Evolutionary conservation across 1,139 yeast genomes (phyloP), one percentile per base, ranked within the genome.

Genomic region (Hyphopichia wangnamkhiaoensis): DNA sequence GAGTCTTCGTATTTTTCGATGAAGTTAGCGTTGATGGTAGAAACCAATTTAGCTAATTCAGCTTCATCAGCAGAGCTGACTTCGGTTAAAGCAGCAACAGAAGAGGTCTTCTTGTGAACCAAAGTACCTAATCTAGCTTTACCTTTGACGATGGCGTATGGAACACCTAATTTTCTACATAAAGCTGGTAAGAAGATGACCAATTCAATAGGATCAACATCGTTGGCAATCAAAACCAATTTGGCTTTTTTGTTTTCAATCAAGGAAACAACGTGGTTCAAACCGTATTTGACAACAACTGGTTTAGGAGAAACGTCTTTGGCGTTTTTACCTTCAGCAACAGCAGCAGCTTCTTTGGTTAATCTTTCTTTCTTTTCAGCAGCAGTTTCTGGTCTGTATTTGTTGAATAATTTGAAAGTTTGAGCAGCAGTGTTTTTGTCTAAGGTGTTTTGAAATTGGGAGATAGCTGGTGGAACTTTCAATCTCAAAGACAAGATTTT

Each of bases 391-490:
- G 96, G 96, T 76, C 94, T 83, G 88, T 88, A 88, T 79, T 87
- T 88, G 93, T 86, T 85, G 78, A 88, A 80, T 64, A 88, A 82
- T 79, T 88, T 87, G 82, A 88, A 84, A 56, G 91, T 80, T 76
- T 85, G 91, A 59, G 95, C 79, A 63, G 96, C 95, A 59, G 95
- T 82, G 87, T 88, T 88, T 85, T 88, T 87, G 84, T 88, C 96
- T 71, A 89, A 79, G 60, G 88, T 82, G 74, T 82, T 76, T 66
- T 85, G 86, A 82, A 88, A 89, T 76, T 89, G 96, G 54, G 96
- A 77, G 63, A 88, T 81, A 55, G 96, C 85, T 63, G 96, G 96
- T 58, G 96, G 96, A 66, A 88, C 96, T 85, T 88, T 88, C 67
- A 88, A 80, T 81, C 96, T 87, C 71, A 87, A 69, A 61, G 82